Evolutionary conservation across 164 flowering plant species (phyloP).

Genomic region (Brasenia schreberi): DNA sequence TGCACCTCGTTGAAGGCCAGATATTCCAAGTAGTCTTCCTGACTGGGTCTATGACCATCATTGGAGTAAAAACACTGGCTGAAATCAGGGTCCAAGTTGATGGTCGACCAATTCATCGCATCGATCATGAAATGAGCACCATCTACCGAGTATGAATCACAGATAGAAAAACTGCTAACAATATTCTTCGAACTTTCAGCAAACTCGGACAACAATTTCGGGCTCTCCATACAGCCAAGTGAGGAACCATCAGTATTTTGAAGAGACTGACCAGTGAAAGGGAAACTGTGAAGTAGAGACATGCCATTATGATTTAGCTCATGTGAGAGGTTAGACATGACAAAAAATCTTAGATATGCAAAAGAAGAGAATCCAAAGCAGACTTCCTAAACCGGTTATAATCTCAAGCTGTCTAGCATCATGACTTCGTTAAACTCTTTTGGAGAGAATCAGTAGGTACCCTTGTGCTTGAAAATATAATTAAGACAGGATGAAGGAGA

Average conservation of each 20-base stretch:
- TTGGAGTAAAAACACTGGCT: not conserved
- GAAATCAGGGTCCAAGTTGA: not conserved
- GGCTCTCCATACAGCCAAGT: not conserved
- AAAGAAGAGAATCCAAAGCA: not conserved
- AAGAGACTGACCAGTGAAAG: not conserved
- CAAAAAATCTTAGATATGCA: not conserved
- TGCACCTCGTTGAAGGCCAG: not conserved
- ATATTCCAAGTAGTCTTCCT: not conserved
- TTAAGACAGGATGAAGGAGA: not conserved
- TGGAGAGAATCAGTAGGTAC: not conserved
- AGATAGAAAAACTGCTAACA: not conserved
- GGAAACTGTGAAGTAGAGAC: not conserved
- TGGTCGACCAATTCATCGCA: not conserved
- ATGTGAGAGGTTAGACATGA: not conserved
- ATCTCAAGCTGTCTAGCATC: not conserved
- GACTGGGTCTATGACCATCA: not conserved
- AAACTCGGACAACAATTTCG: not conserved
- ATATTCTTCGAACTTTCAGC: not conserved
- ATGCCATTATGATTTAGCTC: not conserved
- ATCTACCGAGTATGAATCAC: not conserved
- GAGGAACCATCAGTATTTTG: not conserved
- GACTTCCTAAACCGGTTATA: not conserved
- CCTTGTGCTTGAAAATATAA: not conserved
- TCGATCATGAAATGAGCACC: not conserved
- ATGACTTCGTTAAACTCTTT: not conserved